A percentile compares a stretch with the other conserved stretches of the same genome.
phyloP scores from a whole-genome alignment of 331 rosid genomes.

The Saraca asoca region DNA sequence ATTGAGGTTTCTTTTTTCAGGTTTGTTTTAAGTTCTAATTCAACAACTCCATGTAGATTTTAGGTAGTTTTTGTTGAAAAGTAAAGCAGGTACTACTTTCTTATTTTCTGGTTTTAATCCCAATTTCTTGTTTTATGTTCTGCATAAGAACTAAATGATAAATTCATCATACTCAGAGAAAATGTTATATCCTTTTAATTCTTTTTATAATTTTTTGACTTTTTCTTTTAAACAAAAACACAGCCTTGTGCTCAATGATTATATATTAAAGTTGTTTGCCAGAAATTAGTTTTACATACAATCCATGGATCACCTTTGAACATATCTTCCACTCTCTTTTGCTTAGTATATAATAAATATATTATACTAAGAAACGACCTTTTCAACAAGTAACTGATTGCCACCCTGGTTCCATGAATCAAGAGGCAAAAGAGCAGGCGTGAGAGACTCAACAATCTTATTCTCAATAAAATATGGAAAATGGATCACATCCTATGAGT shows the following conservation, averaged over 20 bases:
- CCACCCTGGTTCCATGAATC: conserved; percentile 38
- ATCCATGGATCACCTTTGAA: conserved; percentile 8
- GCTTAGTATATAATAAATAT: conserved; percentile 13
- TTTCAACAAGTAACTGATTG: conserved; percentile 33
- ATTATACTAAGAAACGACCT: conserved; percentile 29
- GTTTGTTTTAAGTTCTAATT: conserved; percentile 23
- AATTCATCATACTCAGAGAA: too few species aligned
- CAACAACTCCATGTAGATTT: conserved; percentile 33
- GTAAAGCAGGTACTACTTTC: conserved; percentile 11
- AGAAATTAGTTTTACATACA: neutral
- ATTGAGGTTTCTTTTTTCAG: neutral
- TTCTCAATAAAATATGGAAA: neutral
- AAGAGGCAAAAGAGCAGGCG: conserved; percentile 2
- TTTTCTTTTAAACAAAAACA: neutral
- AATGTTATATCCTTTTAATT: too few species aligned
- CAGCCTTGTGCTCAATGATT: conserved; percentile 28
- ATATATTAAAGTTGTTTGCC: neutral
- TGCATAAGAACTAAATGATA: too few species aligned
- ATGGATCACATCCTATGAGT: too few species aligned
- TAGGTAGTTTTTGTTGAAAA: conserved; percentile 18
- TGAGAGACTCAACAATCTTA: conserved; percentile 5
- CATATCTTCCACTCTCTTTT: conserved; percentile 10
- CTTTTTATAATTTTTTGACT: too few species aligned
- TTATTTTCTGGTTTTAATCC: conserved; percentile 3
- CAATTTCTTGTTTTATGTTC: too few species aligned